phyloP scores from a whole-genome alignment of 345 rosid species.

The Garcia nutans region DNA sequence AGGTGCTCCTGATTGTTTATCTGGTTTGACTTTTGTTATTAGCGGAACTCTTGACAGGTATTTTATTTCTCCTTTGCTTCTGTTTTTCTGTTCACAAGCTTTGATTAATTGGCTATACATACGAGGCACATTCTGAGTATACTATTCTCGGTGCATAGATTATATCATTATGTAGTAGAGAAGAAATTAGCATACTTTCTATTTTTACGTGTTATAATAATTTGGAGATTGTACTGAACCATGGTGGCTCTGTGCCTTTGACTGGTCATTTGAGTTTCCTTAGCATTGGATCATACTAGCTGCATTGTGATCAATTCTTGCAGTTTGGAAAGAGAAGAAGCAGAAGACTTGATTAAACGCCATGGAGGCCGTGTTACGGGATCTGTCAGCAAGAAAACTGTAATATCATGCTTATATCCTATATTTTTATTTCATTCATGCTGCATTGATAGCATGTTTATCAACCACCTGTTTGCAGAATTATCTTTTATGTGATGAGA shows the following conservation, averaged over 20 bases:
- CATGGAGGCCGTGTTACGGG: conserved; percentile 94
- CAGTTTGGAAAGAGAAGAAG: conserved; percentile 99
- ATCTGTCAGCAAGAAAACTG: conserved; percentile 99
- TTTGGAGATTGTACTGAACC: neutral
- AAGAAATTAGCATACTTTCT: neutral
- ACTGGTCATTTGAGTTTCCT: neutral
- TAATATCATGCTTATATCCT: conserved; percentile 29
- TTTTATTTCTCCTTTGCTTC: conserved; percentile 13
- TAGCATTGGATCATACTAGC: neutral
- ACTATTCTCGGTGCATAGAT: neutral
- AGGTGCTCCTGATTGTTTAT: conserved; percentile 86
- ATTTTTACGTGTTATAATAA: conserved; percentile 1
- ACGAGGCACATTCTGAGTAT: neutral
- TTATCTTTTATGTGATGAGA: conserved; percentile 95
- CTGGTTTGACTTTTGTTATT: conserved; percentile 85
- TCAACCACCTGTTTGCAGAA: conserved; percentile 53
- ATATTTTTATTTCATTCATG: conserved; percentile 16
- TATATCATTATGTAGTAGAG: neutral
- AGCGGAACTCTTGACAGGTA: conserved; percentile 99
- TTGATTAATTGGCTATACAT: conserved; percentile 7
- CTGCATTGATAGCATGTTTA: conserved; percentile 17
- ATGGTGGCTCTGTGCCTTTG: conserved; percentile 7
- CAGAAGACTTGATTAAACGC: conserved; percentile 91
- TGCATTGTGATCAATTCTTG: conserved; percentile 12
- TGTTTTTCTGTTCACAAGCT: conserved; percentile 1